phyloP scores from a whole-genome alignment of 192 early-diverging fungal species.

The Funneliformis mosseae region DNA sequence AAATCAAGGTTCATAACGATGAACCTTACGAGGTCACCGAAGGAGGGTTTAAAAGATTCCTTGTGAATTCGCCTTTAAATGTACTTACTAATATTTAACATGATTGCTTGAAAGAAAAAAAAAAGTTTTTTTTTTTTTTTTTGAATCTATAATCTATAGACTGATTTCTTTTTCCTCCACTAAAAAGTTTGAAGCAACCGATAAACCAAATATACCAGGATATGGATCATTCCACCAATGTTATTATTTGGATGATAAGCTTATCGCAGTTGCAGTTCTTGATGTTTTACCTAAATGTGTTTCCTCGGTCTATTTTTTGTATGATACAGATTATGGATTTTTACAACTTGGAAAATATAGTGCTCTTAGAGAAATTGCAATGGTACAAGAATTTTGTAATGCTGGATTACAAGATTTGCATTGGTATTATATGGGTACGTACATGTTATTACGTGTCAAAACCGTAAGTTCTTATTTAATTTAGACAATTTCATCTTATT shows the following conservation, averaged over 20 bases:
- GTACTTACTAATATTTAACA: conserved; percentile 27
- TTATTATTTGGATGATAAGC: conserved; percentile 79
- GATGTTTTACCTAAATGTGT: conserved; percentile 89
- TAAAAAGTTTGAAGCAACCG: conserved; percentile 23
- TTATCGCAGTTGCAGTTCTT: conserved; percentile 90
- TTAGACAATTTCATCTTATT: neutral
- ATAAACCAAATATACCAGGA: conserved; percentile 40
- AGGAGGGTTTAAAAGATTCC: conserved; percentile 62
- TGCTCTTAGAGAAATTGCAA: conserved; percentile 80
- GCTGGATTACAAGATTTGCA: conserved; percentile 50
- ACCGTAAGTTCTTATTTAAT: neutral
- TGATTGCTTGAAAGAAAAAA: too few relatives aligned
- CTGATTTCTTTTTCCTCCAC: neutral
- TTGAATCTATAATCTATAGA: neutral
- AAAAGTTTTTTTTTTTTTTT: too few relatives aligned
- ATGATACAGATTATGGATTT: conserved; percentile 82
- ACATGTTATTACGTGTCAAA: neutral
- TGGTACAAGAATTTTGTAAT: conserved; percentile 54
- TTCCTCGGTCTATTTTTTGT: conserved; percentile 93
- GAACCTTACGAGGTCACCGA: conserved; percentile 51
- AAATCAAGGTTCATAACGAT: conserved; percentile 82
- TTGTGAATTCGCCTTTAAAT: conserved; percentile 75
- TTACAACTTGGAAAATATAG: conserved; percentile 86
- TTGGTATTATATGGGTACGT: conserved; percentile 92
- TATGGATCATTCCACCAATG: conserved; percentile 90